Percentiles rank a stretch among this genome's conserved stretches.
Conservation (phyloP, 1,284 basidiomycete genomes). For the Trametes polyzona region DNA sequence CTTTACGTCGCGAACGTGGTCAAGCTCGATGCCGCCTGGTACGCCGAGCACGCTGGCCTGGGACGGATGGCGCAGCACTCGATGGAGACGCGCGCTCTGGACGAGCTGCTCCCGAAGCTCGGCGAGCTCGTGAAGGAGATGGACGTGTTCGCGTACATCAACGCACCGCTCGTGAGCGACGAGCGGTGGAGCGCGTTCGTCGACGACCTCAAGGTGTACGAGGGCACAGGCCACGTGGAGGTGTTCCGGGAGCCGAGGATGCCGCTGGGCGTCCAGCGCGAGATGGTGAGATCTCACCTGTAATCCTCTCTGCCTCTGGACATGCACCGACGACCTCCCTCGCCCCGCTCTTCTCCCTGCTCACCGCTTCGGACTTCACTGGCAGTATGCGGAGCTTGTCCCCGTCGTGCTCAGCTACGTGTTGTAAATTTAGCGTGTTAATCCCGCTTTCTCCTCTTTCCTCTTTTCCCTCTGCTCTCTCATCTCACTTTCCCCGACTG, state of each 20-base stretch:
- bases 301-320: conserved; percentile 5
- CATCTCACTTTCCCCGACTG: no score
- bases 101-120: conserved; percentile 34
- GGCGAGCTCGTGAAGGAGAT: conserved; percentile 36
- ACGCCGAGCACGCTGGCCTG: conserved; percentile 37
- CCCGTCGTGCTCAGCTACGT: no score
- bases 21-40: conserved; percentile 44
- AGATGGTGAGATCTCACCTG: conserved; percentile 30
- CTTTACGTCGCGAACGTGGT: conserved; percentile 40
- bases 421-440: no score
- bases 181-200: conserved; percentile 40
- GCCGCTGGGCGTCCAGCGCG: not conserved
- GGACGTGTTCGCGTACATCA: conserved; percentile 39
- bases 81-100: conserved; percentile 35
- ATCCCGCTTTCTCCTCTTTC: no score
- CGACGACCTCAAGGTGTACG: conserved; percentile 20
- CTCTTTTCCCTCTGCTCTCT: no score
- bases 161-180: conserved; percentile 42
- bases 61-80: conserved; percentile 26
- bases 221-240: conserved; percentile 22
- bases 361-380: no score
- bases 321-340: no score
- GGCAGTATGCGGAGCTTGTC: no score
- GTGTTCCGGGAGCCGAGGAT: conserved; percentile 9
- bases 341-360: no score